These are phyloP conservation scores for Catharanthus roseus DNA, from an alignment of 257 asterid genomes.

Conservation along the genomic window DNA sequence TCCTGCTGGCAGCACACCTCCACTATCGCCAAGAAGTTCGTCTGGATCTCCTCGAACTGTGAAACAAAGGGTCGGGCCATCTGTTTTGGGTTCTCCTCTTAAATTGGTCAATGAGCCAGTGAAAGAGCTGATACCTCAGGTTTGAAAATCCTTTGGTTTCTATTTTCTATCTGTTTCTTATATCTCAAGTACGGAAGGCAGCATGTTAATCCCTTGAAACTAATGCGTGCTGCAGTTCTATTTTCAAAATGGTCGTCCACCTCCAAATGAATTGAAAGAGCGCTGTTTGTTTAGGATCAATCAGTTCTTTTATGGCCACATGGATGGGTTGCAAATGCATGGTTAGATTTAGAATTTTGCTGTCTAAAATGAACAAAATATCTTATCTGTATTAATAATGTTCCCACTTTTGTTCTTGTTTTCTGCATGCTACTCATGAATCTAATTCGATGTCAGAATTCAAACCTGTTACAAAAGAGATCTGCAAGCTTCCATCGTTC, in stretches of 20 bases:
- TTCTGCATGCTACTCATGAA: not conserved
- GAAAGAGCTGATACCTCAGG: conserved; percentile 97
- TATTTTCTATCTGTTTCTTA: conserved; percentile 13
- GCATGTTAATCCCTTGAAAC: conserved; percentile 11
- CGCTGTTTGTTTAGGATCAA: conserved; percentile 89
- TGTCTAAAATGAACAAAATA: not conserved
- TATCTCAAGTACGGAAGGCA: conserved; percentile 4
- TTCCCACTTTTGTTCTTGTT: conserved; percentile 3
- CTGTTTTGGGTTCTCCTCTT: conserved; percentile 79
- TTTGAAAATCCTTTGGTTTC: conserved; percentile 22
- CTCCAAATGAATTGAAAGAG: conserved; percentile 88
- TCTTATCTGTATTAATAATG: not conserved
- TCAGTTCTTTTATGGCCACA: conserved; percentile 92
- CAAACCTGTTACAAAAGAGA: conserved; percentile 85
- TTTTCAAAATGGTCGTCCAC: conserved; percentile 87
- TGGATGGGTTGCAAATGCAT: conserved; percentile 80
- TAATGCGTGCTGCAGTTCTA: conserved; percentile 61
- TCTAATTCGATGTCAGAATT: conserved; percentile 58
- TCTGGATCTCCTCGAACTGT: conserved; percentile 87
- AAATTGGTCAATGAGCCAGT: conserved; percentile 76
- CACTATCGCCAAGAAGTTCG: conserved; percentile 98
- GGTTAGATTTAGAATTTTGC: conserved; percentile 45
- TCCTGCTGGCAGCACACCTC: conserved; percentile 98
- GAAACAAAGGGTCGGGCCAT: conserved; percentile 85
- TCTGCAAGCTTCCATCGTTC: conserved; percentile 99